Conservation (phyloP, 2,329 filamentous ascomycete genomes). For the Dichotomopilus funicola region DNA sequence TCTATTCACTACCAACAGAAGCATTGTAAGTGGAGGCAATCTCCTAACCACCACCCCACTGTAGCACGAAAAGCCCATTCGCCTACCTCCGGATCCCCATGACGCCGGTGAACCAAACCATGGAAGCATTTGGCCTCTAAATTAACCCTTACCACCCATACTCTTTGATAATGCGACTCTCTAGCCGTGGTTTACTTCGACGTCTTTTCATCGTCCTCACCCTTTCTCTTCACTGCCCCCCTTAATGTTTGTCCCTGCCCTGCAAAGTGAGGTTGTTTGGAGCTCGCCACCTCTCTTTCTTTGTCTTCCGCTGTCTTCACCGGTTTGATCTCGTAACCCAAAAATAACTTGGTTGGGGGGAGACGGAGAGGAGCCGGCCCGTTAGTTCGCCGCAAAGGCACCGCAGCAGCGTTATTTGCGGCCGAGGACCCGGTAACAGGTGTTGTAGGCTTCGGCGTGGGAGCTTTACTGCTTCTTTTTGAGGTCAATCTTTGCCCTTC, state of each 20-base stretch:
- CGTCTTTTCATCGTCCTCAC: constrained; percentile 35
- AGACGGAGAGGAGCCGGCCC: constrained; percentile 82
- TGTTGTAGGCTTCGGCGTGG: constrained; percentile 66
- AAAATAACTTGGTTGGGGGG: constrained; percentile 86
- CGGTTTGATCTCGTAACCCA: constrained; percentile 89
- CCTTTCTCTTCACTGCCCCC: constrained; percentile 65
- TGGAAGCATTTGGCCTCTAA: too few species aligned
- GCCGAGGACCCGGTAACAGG: constrained; percentile 57
- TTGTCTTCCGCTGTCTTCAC: constrained; percentile 71
- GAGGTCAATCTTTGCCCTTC: constrained; percentile 75
- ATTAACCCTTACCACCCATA: too few species aligned
- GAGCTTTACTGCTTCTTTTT: constrained; percentile 73
- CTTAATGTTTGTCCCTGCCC: constrained; percentile 78
- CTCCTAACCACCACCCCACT: too few species aligned
- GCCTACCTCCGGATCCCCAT: background rate
- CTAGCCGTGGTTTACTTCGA: constrained; percentile 13
- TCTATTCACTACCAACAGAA: too few species aligned
- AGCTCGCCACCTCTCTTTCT: constrained; percentile 58
- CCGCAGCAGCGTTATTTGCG: constrained; percentile 29
- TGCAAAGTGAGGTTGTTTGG: constrained; percentile 66
- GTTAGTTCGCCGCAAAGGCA: constrained; percentile 50
- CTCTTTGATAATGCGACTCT: background rate
- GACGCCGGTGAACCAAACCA: background rate
- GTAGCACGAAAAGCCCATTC: too few species aligned
- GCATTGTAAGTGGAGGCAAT: too few species aligned